Base-by-base conservation (phyloP, 345 rosid species). In the Bruguiera parviflora region DNA sequence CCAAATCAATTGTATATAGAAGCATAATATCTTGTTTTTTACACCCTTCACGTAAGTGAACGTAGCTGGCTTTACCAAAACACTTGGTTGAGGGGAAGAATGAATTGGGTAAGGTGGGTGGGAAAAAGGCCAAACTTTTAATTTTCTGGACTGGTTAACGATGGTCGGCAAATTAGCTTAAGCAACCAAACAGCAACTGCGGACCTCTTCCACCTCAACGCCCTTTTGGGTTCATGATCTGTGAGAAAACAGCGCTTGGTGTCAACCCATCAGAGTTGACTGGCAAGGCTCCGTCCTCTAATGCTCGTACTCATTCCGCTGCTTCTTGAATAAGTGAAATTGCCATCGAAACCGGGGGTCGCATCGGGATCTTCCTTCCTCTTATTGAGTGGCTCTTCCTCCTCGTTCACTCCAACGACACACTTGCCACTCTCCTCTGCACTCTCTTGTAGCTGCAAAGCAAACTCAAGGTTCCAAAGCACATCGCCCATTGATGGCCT, bases 241-340 rank as follows among this genome's bases (percentile, higher is more conserved):
- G 99, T n/a, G 98, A 95, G 84, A 95, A 95, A 47, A 95, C 98
- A 18, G 96, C 92, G 46, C 98, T 95, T 19, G 98, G 97, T 16
- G 98, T 92, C 80, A 92, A 82, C 59, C 98, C 97, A 51, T 92
- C 96, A 0, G 97, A 92, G 85, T 87, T 87, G 92, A 22, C 98
- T 95, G 0, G 94, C 96, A 49, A 95, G 82, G 84, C 97, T 95
- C 75, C 89, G 85, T 9, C 97, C 94, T 0, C 97, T 98, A 5
- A 95, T 83, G 84, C 98, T 95, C 96, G 83, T 90, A 67, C 91
- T 92, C 75, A 95, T 86, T 51, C 96, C 97, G 3, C 87, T 90
- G 89, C 94, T 92, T 82, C 93, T 87, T 2, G 98, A 88, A 77
- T 92, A 96, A 0, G 89, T 86, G 51, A 82, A 75, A 24, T 82